Base-by-base conservation (phyloP, 2,329 filamentous ascomycete species). In the Stachybotrys chlorohalonatus region DNA sequence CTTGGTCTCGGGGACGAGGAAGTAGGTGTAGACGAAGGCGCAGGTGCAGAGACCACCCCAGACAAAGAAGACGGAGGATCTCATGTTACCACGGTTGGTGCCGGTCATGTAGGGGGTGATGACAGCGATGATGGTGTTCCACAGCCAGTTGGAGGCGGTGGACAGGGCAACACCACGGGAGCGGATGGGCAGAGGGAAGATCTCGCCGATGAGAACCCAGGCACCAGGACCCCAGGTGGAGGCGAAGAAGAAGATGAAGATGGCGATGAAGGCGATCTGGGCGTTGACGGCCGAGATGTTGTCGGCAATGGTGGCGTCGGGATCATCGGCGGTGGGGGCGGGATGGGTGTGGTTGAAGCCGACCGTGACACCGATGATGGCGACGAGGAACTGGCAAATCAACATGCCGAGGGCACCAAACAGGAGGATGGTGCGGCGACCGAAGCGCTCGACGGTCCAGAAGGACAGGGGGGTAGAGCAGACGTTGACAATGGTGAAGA, bases 191-290 rank as follows among this genome's bases (percentile, higher is more conserved):
- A 95, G 83, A 55, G 90, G 90, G 83, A 88, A 95, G 72, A 94
- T 87, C 76, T 96, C 90, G 68, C 90, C 90, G 65, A 94, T 92
- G 62, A 95, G 81, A 53, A 87, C 83, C 87, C 87, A 91, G 53
- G 87, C 81, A 52, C 84, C 86, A 7, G 90, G 89, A 53, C 90
- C 90, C 90, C 90, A 95, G 59, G 90, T 95, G 56, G 82, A 85
- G 57, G 90, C 90, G 70, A 95, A 95, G 80, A 87, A 93, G 81
- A 90, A 91, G 78, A 95, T 92, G 80, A 91, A 94, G 76, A 95
- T 85, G 75, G 85, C 87, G 67, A 94, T 94, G 76, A 95, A 94
- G 57, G 89, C 83, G 60, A 95, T 90, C 79, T 92, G 85, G 52
- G 87, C 83, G 62, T 81, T 78, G 63, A 81, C 79, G 39, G 83